Percentiles rank a stretch among this genome's conserved stretches.
These are phyloP conservation scores for Parachlorella kessleri DNA, from an alignment of 139 green algal genomes.

Conservation along the genomic window DNA sequence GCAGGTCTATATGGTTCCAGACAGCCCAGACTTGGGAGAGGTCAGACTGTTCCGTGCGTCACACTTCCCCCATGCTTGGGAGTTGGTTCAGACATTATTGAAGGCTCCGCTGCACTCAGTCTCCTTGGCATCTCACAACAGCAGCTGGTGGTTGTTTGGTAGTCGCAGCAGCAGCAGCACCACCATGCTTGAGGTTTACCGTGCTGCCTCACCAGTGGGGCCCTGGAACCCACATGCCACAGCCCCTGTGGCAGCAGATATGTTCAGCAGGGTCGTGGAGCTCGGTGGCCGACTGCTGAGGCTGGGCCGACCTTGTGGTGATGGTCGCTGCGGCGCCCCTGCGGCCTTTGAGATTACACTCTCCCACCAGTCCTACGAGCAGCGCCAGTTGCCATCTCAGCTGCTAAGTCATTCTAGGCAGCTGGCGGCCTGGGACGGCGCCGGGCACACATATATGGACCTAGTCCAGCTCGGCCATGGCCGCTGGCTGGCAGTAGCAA, in stretches of 20 bases:
- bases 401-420: conserved; percentile 13
- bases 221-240: conserved; percentile 12
- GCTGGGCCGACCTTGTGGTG: conserved; percentile 6
- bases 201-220: conserved; percentile 2
- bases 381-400: background rate
- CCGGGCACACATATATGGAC: background rate
- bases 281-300: background rate
- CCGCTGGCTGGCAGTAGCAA: background rate
- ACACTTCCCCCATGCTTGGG: conserved; percentile 17
- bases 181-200: conserved; percentile 6
- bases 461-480: background rate
- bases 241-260: background rate
- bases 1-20: conserved; percentile 23
- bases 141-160: conserved; percentile 24
- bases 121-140: background rate
- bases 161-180: too few species aligned
- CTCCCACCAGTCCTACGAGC: background rate
- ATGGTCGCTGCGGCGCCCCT: background rate
- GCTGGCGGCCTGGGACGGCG: conserved; percentile 13
- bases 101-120: background rate
- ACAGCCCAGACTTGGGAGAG: background rate
- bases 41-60: conserved; percentile 7
- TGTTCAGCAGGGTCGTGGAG: background rate
- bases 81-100: background rate
- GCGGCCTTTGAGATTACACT: background rate